A percentile compares a stretch with the other conserved stretches of the same genome.
phyloP scores from a whole-genome alignment of 2,329 filamentous ascomycete species.

The Zelopaecilomyces penicillatus region DNA sequence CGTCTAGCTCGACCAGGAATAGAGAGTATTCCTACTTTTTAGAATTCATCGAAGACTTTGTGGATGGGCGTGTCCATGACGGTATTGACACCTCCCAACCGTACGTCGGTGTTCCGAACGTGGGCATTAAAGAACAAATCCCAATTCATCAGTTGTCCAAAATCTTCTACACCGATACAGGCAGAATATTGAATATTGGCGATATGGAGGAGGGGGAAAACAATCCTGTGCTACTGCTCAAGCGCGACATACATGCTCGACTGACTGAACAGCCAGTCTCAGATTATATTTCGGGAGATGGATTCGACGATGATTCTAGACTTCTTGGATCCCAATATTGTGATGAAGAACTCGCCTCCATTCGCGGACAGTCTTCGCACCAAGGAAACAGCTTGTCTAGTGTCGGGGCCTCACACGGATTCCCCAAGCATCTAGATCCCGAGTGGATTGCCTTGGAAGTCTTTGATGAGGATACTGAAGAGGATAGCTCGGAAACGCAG shows the following conservation, averaged over 20 bases:
- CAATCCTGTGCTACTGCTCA: conserved; percentile 26
- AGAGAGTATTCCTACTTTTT: conserved; percentile 65
- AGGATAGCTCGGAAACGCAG: conserved; percentile 21
- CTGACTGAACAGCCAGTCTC: conserved; percentile 37
- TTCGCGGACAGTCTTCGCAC: conserved; percentile 32
- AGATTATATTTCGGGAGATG: neutral
- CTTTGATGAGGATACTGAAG: conserved; percentile 54
- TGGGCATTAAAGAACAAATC: conserved; percentile 46
- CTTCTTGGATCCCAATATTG: neutral
- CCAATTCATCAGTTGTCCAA: conserved; percentile 62
- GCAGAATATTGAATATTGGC: conserved; percentile 76
- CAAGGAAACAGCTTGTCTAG: neutral
- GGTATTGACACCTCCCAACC: conserved; percentile 23
- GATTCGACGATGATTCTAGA: neutral
- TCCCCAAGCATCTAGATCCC: conserved; percentile 70
- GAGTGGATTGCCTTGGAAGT: conserved; percentile 93
- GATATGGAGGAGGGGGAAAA: conserved; percentile 40
- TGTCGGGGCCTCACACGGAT: conserved; percentile 8
- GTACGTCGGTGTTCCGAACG: conserved; percentile 33
- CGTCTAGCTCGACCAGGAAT: too few relatives aligned
- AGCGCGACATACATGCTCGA: conserved; percentile 19
- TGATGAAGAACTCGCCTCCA: conserved; percentile 30
- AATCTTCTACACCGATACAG: conserved; percentile 88
- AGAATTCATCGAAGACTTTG: conserved; percentile 71
- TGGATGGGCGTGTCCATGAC: conserved; percentile 48